Conservation (phyloP, 2,329 filamentous ascomycete species). For the Monilinia vaccinii-corymbosi region DNA sequence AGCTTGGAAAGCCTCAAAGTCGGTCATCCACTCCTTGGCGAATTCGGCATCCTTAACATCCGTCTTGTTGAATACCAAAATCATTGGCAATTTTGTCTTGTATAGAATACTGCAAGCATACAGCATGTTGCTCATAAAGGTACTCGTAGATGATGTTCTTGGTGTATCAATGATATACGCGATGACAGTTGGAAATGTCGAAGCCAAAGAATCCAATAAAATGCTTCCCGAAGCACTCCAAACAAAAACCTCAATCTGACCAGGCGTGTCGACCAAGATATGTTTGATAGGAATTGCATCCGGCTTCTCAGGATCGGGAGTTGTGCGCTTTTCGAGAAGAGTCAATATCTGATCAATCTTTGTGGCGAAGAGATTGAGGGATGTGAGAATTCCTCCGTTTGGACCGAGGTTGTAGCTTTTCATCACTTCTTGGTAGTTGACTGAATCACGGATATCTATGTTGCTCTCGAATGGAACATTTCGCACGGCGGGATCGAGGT, state of each 20-base stretch:
- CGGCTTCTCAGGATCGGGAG: slow-evolving; percentile 51
- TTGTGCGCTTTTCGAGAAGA: slow-evolving; percentile 80
- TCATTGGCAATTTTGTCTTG: slow-evolving; percentile 98
- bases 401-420: slow-evolving; percentile 96
- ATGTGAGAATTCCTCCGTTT: slow-evolving; percentile 94
- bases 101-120: slow-evolving; percentile 98
- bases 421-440: slow-evolving; percentile 99
- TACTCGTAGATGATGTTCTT: slow-evolving; percentile 82
- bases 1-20: slow-evolving; percentile 91
- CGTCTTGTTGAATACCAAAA: slow-evolving; percentile 98
- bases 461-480: slow-evolving; percentile 93
- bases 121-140: slow-evolving; percentile 99
- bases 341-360: slow-evolving; percentile 93
- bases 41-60: slow-evolving; percentile 87
- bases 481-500: slow-evolving; percentile 90
- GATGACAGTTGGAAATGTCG: slow-evolving; percentile 91
- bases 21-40: slow-evolving; percentile 98
- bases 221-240: slow-evolving; percentile 96
- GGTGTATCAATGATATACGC: slow-evolving; percentile 98
- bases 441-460: slow-evolving; percentile 96
- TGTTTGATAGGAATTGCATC: slow-evolving; percentile 60
- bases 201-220: slow-evolving; percentile 83
- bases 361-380: slow-evolving; percentile 90
- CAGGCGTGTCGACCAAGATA: slow-evolving; percentile 90
- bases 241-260: slow-evolving; percentile 97